A percentile compares a stretch with the other conserved stretches of the same genome.
Evolutionary conservation across 495 filamentous ascomycete genomes (phyloP).

Genomic region (Ascodesmis nigricans): DNA sequence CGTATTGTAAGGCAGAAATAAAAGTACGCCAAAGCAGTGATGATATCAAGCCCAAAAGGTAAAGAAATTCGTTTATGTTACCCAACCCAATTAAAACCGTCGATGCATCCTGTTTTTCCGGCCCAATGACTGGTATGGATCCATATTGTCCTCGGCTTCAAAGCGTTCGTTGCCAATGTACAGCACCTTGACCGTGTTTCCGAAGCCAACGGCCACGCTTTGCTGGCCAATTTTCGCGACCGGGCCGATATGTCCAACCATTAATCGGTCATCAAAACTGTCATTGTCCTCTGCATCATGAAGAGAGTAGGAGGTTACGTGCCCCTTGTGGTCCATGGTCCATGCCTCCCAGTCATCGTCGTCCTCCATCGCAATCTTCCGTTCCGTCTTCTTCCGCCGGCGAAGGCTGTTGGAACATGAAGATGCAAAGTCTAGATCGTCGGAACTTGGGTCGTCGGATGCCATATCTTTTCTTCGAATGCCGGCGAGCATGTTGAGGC

Average conservation of each 20-base stretch:
- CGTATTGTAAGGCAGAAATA: not conserved
- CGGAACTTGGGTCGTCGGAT: constrained; percentile 14
- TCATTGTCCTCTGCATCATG: constrained; percentile 15
- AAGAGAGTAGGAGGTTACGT: constrained; percentile 23
- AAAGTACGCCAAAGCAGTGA: not conserved
- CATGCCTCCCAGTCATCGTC: constrained; percentile 43
- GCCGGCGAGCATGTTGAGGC: constrained; percentile 23
- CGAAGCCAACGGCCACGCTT: constrained; percentile 42
- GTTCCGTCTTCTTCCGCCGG: constrained; percentile 13
- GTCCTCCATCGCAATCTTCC: constrained; percentile 8
- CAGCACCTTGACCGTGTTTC: constrained; percentile 44
- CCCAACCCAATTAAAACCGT: constrained; percentile 6
- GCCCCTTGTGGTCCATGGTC: constrained; percentile 32
- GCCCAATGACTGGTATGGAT: constrained; percentile 18
- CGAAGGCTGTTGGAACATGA: constrained; percentile 8
- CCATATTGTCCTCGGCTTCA: constrained; percentile 22
- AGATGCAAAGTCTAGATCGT: constrained; percentile 10
- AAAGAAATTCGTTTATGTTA: constrained; percentile 4
- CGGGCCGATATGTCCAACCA: constrained; percentile 38
- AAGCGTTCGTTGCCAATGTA: constrained; percentile 39
- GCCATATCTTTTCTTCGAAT: constrained; percentile 19
- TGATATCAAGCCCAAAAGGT: not conserved
- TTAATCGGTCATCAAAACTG: constrained; percentile 25
- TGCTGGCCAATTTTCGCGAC: constrained; percentile 33
- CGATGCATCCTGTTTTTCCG: constrained; percentile 7